A percentile compares a stretch with the other conserved stretches of the same genome.
phyloP scores from a whole-genome alignment of 1,284 basidiomycete genomes.

The Hypsizygus ulmarius region DNA sequence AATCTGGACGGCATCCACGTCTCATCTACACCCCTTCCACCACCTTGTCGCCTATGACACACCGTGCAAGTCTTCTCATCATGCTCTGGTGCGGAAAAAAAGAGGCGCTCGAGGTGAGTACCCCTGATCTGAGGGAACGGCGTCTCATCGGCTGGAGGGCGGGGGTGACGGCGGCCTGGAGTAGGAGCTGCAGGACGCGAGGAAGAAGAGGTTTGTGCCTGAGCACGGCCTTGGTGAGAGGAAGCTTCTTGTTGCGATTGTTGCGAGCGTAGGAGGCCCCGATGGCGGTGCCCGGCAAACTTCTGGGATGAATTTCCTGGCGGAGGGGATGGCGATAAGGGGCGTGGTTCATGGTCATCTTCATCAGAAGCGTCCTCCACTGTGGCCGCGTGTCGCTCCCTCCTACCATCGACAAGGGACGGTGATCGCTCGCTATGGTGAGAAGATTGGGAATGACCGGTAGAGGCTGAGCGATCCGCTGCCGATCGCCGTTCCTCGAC shows the following conservation, averaged over 20 bases:
- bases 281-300: not conserved
- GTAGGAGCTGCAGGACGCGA: constrained; percentile 8
- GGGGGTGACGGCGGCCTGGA: constrained; percentile 3
- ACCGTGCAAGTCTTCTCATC: constrained; percentile 64
- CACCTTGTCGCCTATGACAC: constrained; percentile 47
- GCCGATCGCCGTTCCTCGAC: constrained; percentile 53
- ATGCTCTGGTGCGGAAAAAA: constrained; percentile 77
- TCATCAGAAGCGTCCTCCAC: constrained; percentile 20
- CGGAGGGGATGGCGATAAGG: constrained; percentile 3
- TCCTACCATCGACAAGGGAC: constrained; percentile 5
- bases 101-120: constrained; percentile 69
- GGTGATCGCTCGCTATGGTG: not conserved
- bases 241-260: constrained; percentile 17
- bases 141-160: constrained; percentile 33
- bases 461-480: constrained; percentile 35
- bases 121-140: constrained; percentile 83
- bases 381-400: constrained; percentile 7
- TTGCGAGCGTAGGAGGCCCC: constrained; percentile 23
- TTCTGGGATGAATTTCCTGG: not conserved
- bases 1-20: constrained; percentile 28
- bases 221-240: not conserved
- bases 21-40: constrained; percentile 8
- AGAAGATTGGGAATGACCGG: not conserved
- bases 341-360: constrained; percentile 6
- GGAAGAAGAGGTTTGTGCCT: not conserved